These are phyloP conservation scores for Penicillium crystallinum DNA, from an alignment of 495 filamentous ascomycete genomes.

Conservation along the genomic window DNA sequence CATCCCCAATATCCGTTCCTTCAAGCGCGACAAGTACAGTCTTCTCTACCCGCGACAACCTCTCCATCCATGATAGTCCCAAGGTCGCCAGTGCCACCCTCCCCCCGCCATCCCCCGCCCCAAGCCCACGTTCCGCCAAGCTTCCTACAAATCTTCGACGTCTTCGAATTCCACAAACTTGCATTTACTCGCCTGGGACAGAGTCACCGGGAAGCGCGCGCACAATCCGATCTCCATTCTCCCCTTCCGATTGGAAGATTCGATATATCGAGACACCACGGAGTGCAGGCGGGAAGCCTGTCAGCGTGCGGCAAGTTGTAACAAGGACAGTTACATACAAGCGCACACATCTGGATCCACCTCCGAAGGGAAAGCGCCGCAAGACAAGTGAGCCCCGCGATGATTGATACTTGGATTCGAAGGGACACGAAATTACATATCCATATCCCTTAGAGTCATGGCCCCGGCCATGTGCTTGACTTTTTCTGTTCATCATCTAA, in stretches of 20 bases:
- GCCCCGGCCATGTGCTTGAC: no score
- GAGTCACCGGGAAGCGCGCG: conserved; percentile 3
- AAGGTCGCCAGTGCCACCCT: no score
- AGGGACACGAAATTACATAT: no score
- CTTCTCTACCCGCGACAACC: no score
- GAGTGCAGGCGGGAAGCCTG: conserved; percentile 24
- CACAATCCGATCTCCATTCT: conserved; percentile 33
- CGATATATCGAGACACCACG: conserved; percentile 34
- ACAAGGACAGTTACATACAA: conserved; percentile 47
- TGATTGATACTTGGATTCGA: no score
- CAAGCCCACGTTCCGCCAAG: no score
- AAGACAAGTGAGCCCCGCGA: conserved; percentile 16
- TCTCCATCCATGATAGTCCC: no score
- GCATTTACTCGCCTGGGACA: conserved; percentile 2
- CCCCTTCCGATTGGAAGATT: conserved; percentile 36
- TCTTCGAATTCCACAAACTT: no score
- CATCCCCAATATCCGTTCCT: neutral
- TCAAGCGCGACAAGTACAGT: neutral
- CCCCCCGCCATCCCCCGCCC: no score
- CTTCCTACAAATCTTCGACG: no score
- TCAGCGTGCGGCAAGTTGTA: conserved; percentile 47
- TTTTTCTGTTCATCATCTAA: no score
- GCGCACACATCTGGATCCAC: conserved; percentile 34
- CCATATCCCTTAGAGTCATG: no score
- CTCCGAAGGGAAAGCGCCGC: conserved; percentile 40